Base-by-base conservation (phyloP, 2,329 filamentous ascomycete species). In the Fusarium nematophilum region DNA sequence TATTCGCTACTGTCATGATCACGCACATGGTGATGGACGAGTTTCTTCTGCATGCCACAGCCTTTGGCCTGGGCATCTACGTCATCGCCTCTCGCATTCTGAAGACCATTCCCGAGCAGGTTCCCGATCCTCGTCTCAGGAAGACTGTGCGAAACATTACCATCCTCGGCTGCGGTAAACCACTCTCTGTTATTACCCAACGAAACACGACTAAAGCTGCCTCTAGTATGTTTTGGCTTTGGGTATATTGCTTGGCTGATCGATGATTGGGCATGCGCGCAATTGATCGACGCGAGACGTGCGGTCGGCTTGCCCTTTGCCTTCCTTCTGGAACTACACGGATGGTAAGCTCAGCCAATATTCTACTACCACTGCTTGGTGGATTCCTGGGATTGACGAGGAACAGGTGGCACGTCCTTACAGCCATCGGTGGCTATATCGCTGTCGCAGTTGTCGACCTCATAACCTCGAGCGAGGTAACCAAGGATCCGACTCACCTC, bases 11-110 rank as follows among this genome's bases (percentile, higher is more conserved):
- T 4, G 73, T 79, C 4, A 78, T 78, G 73, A 69, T 77, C 6
- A 72, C 74, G 0, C 76, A 79, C 29, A 78, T 78, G 70, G 71
- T 73, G 11, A 74, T 78, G 75, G 75, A 79, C 23, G 76, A 79
- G 44, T 78, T 79, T 21, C 33, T 79, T 0, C 65, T 79, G 1
- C 76, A 79, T 38, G 76, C 76, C 0, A 64, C 67, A 0, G 59
- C 69, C 0, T 79, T 79, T 57, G 76, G 72, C 0, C 5, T 75
- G 3, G 69, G 67, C 0, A 70, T 78, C 1, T 74, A 70, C 23
- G 33, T 76, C 9, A 77, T 79, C 31, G 74, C 69, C 4, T 68
- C 63, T 1, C 64, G 67, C 0, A 64, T 72, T 1, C 51, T 69
- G 15, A 67, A 57, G 21, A 54, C 77, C 1, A 76, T 78, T 36